These are phyloP conservation scores for Lactarius pseudohatsudake DNA, from an alignment of 768 basidiomycete genomes.

Conservation along the genomic window DNA sequence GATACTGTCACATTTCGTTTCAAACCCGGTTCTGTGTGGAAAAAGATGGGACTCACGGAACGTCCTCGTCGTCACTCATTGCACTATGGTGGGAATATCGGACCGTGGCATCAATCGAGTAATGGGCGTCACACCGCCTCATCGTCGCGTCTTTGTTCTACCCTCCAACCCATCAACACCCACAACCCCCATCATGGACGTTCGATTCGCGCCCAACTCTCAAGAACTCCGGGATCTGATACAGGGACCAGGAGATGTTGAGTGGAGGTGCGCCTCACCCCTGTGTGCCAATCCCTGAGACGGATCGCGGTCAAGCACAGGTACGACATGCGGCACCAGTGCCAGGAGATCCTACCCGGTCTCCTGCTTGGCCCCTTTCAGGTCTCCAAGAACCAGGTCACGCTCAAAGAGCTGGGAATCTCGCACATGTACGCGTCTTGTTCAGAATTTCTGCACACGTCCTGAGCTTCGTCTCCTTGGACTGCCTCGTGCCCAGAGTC, in stretches of 20 bases:
- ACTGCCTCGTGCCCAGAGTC: conserved; percentile 47
- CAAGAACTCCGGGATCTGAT: conserved; percentile 55
- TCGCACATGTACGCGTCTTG: conserved; percentile 70
- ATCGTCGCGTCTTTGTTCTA: conserved; percentile 12
- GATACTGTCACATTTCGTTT: conserved; percentile 3
- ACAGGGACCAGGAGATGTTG: conserved; percentile 77
- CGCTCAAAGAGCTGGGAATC: conserved; percentile 61
- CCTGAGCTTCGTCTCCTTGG: conserved; percentile 7
- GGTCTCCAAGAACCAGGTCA: conserved; percentile 78
- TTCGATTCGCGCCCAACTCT: conserved; percentile 16
- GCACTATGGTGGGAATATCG: background rate
- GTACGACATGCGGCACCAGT: conserved; percentile 95
- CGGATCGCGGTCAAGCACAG: conserved; percentile 38
- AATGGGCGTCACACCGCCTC: conserved; percentile 3
- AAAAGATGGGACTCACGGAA: conserved; percentile 16
- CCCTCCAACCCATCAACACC: background rate
- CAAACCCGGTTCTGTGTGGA: background rate
- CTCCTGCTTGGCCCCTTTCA: conserved; percentile 86
- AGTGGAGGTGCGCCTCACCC: conserved; percentile 66
- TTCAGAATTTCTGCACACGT: conserved; percentile 16
- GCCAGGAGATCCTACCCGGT: conserved; percentile 85
- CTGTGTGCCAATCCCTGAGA: conserved; percentile 2
- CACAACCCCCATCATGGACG: conserved; percentile 1
- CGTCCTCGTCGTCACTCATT: conserved; percentile 25
- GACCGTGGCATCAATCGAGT: conserved; percentile 7